These are phyloP conservation scores for Chenopodium album DNA, from an alignment of 148 eudicot species.

Conservation along the genomic window DNA sequence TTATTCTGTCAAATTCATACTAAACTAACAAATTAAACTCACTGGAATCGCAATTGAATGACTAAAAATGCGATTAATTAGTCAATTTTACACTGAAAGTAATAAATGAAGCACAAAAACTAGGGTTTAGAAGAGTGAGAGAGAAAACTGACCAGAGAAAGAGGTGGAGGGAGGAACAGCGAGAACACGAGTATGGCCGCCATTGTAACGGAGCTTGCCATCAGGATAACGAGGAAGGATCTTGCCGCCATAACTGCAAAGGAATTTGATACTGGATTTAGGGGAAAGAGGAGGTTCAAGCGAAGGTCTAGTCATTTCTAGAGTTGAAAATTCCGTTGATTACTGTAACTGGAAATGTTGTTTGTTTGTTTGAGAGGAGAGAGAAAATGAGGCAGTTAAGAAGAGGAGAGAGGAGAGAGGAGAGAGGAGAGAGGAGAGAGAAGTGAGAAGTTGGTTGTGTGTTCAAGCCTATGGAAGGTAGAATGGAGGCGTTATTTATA, in stretches of 20 bases:
- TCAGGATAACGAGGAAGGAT: conserved; percentile 78
- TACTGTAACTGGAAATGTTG: background rate
- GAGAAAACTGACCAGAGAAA: conserved; percentile 49
- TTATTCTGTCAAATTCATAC: background rate
- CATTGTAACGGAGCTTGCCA: conserved; percentile 83
- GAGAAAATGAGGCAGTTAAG: background rate
- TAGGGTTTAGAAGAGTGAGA: background rate
- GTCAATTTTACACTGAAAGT: too few species aligned
- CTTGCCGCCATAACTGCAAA: conserved; percentile 85
- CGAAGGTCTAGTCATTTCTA: conserved; percentile 12
- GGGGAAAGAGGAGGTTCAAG: background rate
- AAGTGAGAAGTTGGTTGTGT: background rate
- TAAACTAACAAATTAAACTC: background rate
- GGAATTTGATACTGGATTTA: conserved; percentile 48
- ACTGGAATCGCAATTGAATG: too few species aligned
- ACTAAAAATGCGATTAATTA: too few species aligned
- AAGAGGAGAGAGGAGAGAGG: background rate
- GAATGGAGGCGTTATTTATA: conserved; percentile 22
- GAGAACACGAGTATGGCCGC: conserved; percentile 83
- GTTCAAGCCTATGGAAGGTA: conserved; percentile 24
- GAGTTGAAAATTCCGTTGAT: background rate
- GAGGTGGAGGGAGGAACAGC: conserved; percentile 58
- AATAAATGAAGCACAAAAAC: too few species aligned
- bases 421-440: background rate
- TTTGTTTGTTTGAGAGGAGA: background rate